A percentile compares a stretch with the other conserved stretches of the same genome.
phyloP scores from a whole-genome alignment of 2,329 filamentous ascomycete genomes.

The Magnaporthiopsis incrustans region DNA sequence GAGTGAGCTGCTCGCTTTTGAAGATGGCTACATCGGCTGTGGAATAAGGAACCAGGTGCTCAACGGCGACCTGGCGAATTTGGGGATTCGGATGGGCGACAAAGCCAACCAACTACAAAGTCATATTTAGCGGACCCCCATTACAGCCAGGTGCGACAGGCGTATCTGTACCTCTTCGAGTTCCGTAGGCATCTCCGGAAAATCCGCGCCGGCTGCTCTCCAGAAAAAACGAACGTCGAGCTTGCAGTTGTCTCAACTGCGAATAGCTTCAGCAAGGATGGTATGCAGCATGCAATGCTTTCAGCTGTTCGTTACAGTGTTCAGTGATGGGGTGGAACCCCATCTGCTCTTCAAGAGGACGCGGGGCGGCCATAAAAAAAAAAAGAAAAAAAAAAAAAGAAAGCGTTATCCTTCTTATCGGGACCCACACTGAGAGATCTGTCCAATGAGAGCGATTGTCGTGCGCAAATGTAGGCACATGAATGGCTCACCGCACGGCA shows the following conservation, averaged over 20 bases:
- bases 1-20: conserved; percentile 69
- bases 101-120: conserved; percentile 74
- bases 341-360: too few species aligned
- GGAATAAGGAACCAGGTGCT: conserved; percentile 81
- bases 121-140: conserved; percentile 4
- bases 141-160: neutral
- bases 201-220: conserved; percentile 9
- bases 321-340: neutral
- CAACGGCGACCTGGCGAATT: conserved; percentile 76
- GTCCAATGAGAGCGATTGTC: neutral
- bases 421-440: neutral
- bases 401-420: conserved; percentile 9
- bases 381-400: conserved; percentile 9
- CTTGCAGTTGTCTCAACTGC: neutral
- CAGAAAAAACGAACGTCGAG: neutral
- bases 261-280: neutral
- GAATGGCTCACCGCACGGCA: conserved; percentile 4
- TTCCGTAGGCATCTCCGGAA: conserved; percentile 59
- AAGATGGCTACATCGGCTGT: conserved; percentile 69
- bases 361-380: neutral
- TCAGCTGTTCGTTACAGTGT: neutral
- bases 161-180: conserved; percentile 64
- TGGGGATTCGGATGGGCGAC: conserved; percentile 87
- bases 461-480: too few species aligned
- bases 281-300: neutral